These are phyloP conservation scores for Lodderomyces elongisporus DNA, from an alignment of 1,139 yeast species.

Conservation along the genomic window DNA sequence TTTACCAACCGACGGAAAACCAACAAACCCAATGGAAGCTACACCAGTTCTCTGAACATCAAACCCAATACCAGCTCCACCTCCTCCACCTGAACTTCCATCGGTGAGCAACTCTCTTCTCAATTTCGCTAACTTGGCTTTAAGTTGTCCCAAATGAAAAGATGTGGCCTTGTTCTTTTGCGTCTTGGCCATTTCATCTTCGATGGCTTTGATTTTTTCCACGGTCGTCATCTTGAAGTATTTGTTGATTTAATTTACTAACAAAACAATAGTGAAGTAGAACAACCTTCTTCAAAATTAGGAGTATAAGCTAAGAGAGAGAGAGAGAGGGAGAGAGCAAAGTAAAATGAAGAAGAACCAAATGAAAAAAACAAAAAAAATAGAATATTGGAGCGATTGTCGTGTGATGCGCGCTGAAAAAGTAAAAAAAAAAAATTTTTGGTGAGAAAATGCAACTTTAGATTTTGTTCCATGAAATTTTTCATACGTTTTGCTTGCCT, in stretches of 20 bases:
- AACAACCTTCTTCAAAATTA: neutral
- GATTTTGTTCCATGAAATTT: too few relatives aligned
- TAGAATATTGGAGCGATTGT: too few relatives aligned
- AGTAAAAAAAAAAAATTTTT: constrained; percentile 2
- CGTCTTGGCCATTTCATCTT: constrained; percentile 92
- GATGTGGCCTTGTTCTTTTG: constrained; percentile 96
- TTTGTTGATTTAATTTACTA: neutral
- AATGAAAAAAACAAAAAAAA: neutral
- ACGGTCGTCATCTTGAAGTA: constrained; percentile 63
- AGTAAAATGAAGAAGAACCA: too few relatives aligned
- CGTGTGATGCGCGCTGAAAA: constrained; percentile 8
- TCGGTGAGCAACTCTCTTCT: constrained; percentile 88
- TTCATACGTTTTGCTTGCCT: too few relatives aligned
- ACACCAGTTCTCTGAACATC: constrained; percentile 98
- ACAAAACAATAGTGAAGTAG: too few relatives aligned
- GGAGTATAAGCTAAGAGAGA: neutral
- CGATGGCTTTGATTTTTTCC: constrained; percentile 86
- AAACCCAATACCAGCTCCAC: constrained; percentile 87
- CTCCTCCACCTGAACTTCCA: constrained; percentile 67
- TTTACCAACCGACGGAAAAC: constrained; percentile 98
- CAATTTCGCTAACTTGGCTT: constrained; percentile 91
- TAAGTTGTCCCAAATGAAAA: constrained; percentile 92
- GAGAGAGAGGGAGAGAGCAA: neutral
- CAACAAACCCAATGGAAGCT: constrained; percentile 94
- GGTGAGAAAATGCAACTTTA: too few relatives aligned